Evolutionary conservation across 805 yeast species (phyloP).

Genomic region (Zygosaccharomyces kombuchaensis): DNA sequence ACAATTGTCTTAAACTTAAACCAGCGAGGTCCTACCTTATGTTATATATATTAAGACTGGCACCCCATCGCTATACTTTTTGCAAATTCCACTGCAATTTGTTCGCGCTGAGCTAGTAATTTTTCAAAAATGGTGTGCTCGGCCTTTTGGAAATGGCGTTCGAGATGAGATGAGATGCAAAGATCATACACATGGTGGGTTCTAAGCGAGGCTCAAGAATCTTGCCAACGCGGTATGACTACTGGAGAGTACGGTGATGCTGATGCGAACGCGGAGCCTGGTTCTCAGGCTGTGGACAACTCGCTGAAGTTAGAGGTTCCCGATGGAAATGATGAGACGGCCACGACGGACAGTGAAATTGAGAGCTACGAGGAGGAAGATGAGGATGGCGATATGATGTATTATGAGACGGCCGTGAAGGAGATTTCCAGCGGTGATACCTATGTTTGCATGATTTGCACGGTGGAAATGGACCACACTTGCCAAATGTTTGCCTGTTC

Average conservation of each 20-base stretch:
- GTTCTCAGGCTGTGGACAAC: neutral
- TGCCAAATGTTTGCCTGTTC: constrained; percentile 76
- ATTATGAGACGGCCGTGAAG: constrained; percentile 31
- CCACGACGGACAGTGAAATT: constrained; percentile 4
- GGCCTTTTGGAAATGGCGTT: constrained; percentile 1
- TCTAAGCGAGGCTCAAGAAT: neutral
- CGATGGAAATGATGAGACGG: constrained; percentile 12
- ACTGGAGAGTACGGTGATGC: neutral
- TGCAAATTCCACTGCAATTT: neutral
- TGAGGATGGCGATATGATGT: constrained; percentile 23
- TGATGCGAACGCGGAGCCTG: neutral
- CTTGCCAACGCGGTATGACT: neutral
- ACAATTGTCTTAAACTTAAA: neutral
- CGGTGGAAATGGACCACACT: constrained; percentile 65
- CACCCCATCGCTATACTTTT: neutral
- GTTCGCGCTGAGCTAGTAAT: constrained; percentile 1
- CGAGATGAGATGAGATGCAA: neutral
- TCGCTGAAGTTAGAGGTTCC: constrained; percentile 13
- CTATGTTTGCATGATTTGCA: constrained; percentile 84
- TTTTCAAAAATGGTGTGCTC: constrained; percentile 4
- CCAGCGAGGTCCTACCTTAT: neutral
- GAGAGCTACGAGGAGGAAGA: constrained; percentile 12
- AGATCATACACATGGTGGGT: neutral
- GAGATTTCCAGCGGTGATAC: constrained; percentile 46
- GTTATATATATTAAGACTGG: neutral